Evolutionary conservation across 176 grass and related monocot species (phyloP).

Genomic region (Oryza nivara): DNA sequence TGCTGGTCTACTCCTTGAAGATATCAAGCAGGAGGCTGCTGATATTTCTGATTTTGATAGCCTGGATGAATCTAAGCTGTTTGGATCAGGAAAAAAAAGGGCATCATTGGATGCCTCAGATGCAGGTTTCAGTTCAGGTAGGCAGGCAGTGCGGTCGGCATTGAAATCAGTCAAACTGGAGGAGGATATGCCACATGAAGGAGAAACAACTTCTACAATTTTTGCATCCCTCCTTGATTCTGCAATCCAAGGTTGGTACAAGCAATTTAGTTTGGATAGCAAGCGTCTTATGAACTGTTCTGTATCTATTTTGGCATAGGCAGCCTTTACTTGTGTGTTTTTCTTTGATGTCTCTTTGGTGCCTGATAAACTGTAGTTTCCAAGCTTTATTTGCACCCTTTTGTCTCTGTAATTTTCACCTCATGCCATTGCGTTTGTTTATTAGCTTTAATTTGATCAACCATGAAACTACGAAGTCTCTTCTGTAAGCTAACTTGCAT

Average conservation of each 20-base stretch:
- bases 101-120: slow-evolving; percentile 54
- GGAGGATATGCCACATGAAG: slow-evolving; percentile 56
- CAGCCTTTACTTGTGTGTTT: neutral
- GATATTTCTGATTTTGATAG: slow-evolving; percentile 62
- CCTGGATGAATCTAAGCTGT: slow-evolving; percentile 58
- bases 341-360: neutral
- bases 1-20: slow-evolving; percentile 85
- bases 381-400: neutral
- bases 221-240: slow-evolving; percentile 96
- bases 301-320: slow-evolving; percentile 8
- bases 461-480: neutral
- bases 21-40: slow-evolving; percentile 80
- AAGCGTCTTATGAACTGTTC: neutral
- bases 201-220: slow-evolving; percentile 61
- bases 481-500: slow-evolving; percentile 1
- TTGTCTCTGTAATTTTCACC: slow-evolving; percentile 3
- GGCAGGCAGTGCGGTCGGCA: slow-evolving; percentile 31
- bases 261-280: neutral
- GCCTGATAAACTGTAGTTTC: neutral
- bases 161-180: slow-evolving; percentile 69
- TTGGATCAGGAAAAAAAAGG: slow-evolving; percentile 51
- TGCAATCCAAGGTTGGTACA: slow-evolving; percentile 80
- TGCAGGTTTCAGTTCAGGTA: slow-evolving; percentile 49
- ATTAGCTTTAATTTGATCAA: neutral
- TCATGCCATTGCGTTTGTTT: neutral